A percentile compares a stretch with the other conserved stretches of the same genome.
Evolutionary conservation across 1,284 basidiomycete genomes (phyloP).

Genomic region (Trametes polyzona): DNA sequence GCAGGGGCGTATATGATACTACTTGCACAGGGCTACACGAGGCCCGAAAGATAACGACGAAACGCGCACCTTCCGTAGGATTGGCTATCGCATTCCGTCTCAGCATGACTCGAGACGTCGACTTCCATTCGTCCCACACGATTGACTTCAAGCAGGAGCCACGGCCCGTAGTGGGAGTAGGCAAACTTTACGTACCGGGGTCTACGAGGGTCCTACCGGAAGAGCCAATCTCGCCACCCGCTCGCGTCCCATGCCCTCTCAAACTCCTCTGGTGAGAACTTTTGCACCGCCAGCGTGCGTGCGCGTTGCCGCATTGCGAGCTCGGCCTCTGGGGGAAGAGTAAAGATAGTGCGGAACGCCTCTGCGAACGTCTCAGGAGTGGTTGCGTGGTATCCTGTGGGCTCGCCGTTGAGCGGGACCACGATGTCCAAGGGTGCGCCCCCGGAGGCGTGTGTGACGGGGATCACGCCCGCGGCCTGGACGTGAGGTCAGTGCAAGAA

Average conservation of each 20-base stretch:
- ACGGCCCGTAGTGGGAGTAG: background rate
- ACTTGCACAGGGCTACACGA: too few relatives aligned
- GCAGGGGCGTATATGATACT: too few relatives aligned
- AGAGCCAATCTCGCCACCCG: constrained; percentile 54
- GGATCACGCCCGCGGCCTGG: constrained; percentile 92
- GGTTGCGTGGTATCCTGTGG: constrained; percentile 86
- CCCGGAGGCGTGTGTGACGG: constrained; percentile 91
- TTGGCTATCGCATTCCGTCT: too few relatives aligned
- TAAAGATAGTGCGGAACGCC: constrained; percentile 69
- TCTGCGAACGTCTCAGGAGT: constrained; percentile 72
- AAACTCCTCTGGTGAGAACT: constrained; percentile 81
- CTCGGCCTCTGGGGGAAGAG: constrained; percentile 58
- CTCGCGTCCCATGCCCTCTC: constrained; percentile 72
- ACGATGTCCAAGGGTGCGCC: constrained; percentile 94
- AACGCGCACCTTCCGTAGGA: too few relatives aligned
- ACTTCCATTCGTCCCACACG: background rate
- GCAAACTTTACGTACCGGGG: constrained; percentile 10
- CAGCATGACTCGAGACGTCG: too few relatives aligned
- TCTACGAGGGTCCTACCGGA: constrained; percentile 10
- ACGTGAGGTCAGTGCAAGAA: background rate
- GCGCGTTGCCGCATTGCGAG: constrained; percentile 70
- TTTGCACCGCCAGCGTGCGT: constrained; percentile 66
- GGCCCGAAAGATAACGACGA: too few relatives aligned
- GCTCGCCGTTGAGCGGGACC: constrained; percentile 70
- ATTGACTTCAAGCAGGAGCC: background rate